phyloP scores from a whole-genome alignment of 106 monocot species.

The Dactylorhiza incarnata region DNA sequence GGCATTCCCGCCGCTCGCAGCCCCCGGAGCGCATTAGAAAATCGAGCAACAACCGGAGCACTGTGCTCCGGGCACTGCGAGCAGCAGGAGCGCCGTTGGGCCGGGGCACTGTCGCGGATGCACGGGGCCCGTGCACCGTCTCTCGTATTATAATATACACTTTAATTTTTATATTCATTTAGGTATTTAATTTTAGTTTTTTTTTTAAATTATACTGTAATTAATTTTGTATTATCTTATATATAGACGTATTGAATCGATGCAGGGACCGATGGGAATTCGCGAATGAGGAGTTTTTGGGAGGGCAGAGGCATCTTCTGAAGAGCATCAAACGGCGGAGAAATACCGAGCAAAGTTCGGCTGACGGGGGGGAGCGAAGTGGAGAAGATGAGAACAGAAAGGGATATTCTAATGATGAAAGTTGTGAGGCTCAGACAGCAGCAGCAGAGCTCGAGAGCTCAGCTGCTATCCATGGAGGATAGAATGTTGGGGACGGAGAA shows the following conservation, averaged over 20 bases:
- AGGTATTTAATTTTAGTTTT: too few relatives aligned
- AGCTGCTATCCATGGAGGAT: conserved; percentile 41
- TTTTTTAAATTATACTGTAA: too few relatives aligned
- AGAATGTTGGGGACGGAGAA: background rate
- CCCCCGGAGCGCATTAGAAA: too few relatives aligned
- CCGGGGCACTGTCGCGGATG: too few relatives aligned
- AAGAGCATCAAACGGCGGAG: conserved; percentile 43
- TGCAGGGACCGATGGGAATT: conserved; percentile 73
- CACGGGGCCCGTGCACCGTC: too few relatives aligned
- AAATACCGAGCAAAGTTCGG: conserved; percentile 2
- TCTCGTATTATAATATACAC: too few relatives aligned
- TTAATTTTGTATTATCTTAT: too few relatives aligned
- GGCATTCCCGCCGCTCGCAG: too few relatives aligned
- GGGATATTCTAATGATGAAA: conserved; percentile 33
- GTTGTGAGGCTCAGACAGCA: conserved; percentile 37
- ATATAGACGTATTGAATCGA: background rate
- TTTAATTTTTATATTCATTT: too few relatives aligned
- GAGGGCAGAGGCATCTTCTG: conserved; percentile 43
- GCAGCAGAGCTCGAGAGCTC: conserved; percentile 34
- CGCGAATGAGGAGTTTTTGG: conserved; percentile 45
- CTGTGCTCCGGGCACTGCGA: too few relatives aligned
- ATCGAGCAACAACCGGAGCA: too few relatives aligned
- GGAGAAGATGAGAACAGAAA: conserved; percentile 26
- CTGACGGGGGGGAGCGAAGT: conserved; percentile 20
- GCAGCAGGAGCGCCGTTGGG: too few relatives aligned